These are phyloP conservation scores for Trichosporon sp. DNA, from an alignment of 1,284 basidiomycete genomes.

Conservation along the genomic window DNA sequence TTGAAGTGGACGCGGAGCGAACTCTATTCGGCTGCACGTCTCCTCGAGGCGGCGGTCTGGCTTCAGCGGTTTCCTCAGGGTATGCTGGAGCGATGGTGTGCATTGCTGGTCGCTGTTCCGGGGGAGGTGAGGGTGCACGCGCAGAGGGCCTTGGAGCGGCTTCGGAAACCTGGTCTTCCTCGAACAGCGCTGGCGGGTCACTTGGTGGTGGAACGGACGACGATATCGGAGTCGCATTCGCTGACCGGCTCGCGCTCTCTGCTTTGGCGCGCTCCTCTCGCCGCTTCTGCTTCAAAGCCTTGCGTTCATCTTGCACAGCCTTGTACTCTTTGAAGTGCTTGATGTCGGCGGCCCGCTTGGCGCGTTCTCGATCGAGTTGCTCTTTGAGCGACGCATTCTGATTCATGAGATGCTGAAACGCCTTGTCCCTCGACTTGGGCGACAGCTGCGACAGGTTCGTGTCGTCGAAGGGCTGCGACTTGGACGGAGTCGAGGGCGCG, in stretches of 20 bases:
- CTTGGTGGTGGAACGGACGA: neutral
- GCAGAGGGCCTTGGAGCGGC: neutral
- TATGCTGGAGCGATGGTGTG: neutral
- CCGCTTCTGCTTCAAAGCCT: slow-evolving; percentile 35
- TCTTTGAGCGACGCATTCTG: slow-evolving; percentile 37
- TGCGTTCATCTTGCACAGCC: slow-evolving; percentile 35
- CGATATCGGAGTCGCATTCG: neutral
- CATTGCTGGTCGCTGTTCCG: neutral
- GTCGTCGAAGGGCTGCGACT: slow-evolving; percentile 3
- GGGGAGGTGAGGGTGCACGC: neutral
- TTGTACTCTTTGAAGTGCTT: slow-evolving; percentile 47
- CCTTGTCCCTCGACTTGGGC: neutral
- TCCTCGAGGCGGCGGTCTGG: neutral
- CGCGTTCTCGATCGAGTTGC: slow-evolving; percentile 36
- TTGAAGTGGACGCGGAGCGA: slow-evolving; percentile 1
- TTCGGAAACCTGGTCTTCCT: neutral
- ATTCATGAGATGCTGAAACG: slow-evolving; percentile 36
- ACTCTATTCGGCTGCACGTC: neutral
- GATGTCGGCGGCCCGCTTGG: slow-evolving; percentile 34
- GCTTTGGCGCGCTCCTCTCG: slow-evolving; percentile 28
- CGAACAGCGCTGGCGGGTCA: neutral
- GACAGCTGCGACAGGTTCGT: slow-evolving; percentile 1
- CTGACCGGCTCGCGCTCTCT: neutral
- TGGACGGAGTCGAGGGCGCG: slow-evolving; percentile 25
- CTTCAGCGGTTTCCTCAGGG: neutral